Base-by-base conservation (phyloP, 2,329 filamentous ascomycete species). In the Falciphora oryzae region DNA sequence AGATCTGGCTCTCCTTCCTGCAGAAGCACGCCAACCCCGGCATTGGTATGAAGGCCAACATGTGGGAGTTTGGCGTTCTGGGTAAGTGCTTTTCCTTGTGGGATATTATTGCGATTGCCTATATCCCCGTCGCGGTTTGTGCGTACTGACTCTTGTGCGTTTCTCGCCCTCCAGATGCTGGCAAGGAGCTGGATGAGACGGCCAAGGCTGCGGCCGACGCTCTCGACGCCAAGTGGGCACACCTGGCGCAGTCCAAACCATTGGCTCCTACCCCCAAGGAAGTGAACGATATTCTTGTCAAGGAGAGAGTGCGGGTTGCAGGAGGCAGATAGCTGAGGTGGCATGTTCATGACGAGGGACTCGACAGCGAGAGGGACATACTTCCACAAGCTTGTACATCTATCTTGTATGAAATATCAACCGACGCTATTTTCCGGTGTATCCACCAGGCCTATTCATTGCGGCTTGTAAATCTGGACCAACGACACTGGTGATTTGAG, bases 31-130 rank as follows among this genome's bases (percentile, higher is more conserved):
- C 93, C 57, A 96, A 95, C 75, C 91, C 96, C 70, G 95, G 95
- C n/a, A 89, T 98, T 57, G 95, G 95, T 71, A 96, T 99, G 93
- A 99, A 99, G 83, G 95, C 95, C 63, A 97, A 99, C 75, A 85
- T 98, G 62, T 99, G 91, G 88, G 92, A 97, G 74, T 93, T 92
- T 76, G 87, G 90, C 72, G 84, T 85, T 65, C 74, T 93, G 66
- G 89, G 90, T 90, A 83, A 67, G 78, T 74, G 62, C 14, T 25
- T 10, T 57, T 59, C 10, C 8, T 27, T 11, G 8, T 53, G 44
- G 44, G 44, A 2, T 53, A 7, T 11, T 53, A 13, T 8, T 13
- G 38, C 13, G 16, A 5, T 8, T 7, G 53, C 44, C 63, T 63
- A 27, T 16, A 57, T 10, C 53, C n/a, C n/a, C 13, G 27, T 27